Conservation (phyloP, 306 rosid genomes). For the Citrullus mucosospermus region DNA sequence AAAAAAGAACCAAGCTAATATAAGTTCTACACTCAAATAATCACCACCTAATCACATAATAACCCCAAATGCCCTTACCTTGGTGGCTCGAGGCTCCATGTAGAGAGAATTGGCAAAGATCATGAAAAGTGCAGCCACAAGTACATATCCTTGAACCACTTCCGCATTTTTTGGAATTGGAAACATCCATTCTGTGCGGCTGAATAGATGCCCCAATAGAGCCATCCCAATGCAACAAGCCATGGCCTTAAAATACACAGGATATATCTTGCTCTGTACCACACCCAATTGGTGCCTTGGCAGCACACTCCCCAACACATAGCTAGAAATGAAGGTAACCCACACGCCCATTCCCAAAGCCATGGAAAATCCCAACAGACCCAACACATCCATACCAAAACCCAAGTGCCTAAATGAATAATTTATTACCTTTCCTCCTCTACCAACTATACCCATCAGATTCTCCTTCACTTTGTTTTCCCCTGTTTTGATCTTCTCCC, state of each 20-base stretch:
- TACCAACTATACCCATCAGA: background rate
- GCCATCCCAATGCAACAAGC: constrained; percentile 31
- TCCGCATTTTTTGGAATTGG: background rate
- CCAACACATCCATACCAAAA: background rate
- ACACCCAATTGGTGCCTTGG: constrained; percentile 67
- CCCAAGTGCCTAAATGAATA: background rate
- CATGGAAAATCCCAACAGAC: constrained; percentile 39
- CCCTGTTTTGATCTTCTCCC: background rate
- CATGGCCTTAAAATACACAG: constrained; percentile 57
- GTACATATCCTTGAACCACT: constrained; percentile 29
- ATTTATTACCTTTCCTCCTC: background rate
- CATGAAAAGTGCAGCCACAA: constrained; percentile 28
- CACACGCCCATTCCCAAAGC: constrained; percentile 66
- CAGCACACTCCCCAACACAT: constrained; percentile 36
- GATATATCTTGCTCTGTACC: constrained; percentile 80
- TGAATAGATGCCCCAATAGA: constrained; percentile 34
- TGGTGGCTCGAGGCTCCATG: constrained; percentile 78
- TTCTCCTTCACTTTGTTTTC: background rate
- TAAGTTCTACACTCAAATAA: too few relatives aligned
- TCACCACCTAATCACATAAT: too few relatives aligned
- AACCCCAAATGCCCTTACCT: constrained; percentile 16
- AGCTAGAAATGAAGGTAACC: constrained; percentile 64
- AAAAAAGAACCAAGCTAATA: too few relatives aligned
- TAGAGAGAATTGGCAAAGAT: constrained; percentile 34
- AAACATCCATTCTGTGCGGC: constrained; percentile 1